Conservation (phyloP, 1,284 basidiomycete species). For the Lignosus rhinocerotis region DNA sequence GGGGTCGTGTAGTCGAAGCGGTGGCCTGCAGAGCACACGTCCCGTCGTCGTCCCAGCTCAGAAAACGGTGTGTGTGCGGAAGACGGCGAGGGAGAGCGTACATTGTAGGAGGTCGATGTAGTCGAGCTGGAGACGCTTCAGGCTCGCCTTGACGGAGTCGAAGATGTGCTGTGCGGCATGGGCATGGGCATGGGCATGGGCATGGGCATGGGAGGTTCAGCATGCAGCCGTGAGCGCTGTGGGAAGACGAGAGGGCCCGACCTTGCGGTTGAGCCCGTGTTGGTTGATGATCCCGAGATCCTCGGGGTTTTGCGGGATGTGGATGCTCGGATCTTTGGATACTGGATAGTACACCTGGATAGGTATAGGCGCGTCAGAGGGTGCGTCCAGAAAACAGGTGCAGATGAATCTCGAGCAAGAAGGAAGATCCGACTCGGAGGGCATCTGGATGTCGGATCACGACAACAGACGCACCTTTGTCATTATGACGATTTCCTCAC, state of each 20-base stretch:
- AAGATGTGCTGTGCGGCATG: conserved; percentile 45
- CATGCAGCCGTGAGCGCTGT: neutral
- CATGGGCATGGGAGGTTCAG: neutral
- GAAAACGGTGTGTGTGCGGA: too few species aligned
- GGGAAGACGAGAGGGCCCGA: conserved; percentile 12
- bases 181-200: too few species aligned
- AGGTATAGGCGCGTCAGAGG: conserved; percentile 10
- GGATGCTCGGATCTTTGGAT: conserved; percentile 36
- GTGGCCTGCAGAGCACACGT: conserved; percentile 17
- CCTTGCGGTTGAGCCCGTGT: conserved; percentile 36
- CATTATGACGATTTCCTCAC: conserved; percentile 57
- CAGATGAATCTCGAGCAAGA: too few species aligned
- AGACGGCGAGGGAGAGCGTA: neutral
- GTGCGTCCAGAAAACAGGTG: neutral
- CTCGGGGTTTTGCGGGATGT: conserved; percentile 6
- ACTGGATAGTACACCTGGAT: conserved; percentile 13
- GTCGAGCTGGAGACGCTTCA: conserved; percentile 41
- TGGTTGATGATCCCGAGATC: conserved; percentile 36
- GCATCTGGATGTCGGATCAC: neutral
- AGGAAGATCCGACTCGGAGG: too few species aligned
- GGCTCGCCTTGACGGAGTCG: conserved; percentile 39
- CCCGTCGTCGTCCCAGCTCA: neutral
- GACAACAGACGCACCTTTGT: conserved; percentile 44
- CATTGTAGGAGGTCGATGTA: conserved; percentile 43
- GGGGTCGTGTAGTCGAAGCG: conserved; percentile 22